A percentile compares a stretch with the other conserved stretches of the same genome.
These are phyloP conservation scores for Colletotrichum graminicola DNA, from an alignment of 2,329 filamentous ascomycete species.

Conservation along the genomic window DNA sequence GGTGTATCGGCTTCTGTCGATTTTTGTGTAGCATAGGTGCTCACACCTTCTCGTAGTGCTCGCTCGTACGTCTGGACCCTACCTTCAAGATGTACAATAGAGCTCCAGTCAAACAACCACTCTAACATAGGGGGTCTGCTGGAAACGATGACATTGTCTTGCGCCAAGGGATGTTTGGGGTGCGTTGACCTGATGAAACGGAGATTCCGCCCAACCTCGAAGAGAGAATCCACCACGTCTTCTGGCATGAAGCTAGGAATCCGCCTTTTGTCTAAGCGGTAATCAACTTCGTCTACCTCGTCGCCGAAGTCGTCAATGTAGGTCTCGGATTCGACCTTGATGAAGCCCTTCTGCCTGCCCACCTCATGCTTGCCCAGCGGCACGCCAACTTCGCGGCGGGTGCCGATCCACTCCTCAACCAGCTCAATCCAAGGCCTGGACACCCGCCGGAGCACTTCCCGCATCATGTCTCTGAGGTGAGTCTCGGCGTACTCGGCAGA, in stretches of 20 bases:
- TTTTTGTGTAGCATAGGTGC: conserved; percentile 22
- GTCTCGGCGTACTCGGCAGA: conserved; percentile 73
- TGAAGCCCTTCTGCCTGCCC: conserved; percentile 67
- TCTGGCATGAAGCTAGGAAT: conserved; percentile 79
- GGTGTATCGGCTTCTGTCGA: background rate
- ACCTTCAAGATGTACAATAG: conserved; percentile 73
- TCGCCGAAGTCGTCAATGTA: conserved; percentile 71
- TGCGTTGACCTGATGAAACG: conserved; percentile 79
- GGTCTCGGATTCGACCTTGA: conserved; percentile 67
- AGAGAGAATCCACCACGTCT: conserved; percentile 79
- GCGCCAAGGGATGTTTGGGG: conserved; percentile 76
- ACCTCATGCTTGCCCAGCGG: conserved; percentile 62
- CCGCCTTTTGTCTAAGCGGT: conserved; percentile 71
- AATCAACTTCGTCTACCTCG: conserved; percentile 70
- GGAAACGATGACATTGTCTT: conserved; percentile 59
- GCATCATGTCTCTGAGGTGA: conserved; percentile 73
- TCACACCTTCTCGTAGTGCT: conserved; percentile 53
- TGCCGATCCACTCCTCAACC: conserved; percentile 81
- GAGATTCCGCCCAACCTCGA: conserved; percentile 83
- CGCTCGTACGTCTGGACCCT: conserved; percentile 68
- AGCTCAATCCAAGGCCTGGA: conserved; percentile 76
- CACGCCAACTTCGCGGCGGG: conserved; percentile 68
- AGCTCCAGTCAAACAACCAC: conserved; percentile 80
- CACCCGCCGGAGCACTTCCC: conserved; percentile 74
- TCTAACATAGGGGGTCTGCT: conserved; percentile 68